A percentile compares a stretch with the other conserved stretches of the same genome.
phyloP scores from a whole-genome alignment of 768 basidiomycete genomes.

The Phylloporus rhodoxanthus region DNA sequence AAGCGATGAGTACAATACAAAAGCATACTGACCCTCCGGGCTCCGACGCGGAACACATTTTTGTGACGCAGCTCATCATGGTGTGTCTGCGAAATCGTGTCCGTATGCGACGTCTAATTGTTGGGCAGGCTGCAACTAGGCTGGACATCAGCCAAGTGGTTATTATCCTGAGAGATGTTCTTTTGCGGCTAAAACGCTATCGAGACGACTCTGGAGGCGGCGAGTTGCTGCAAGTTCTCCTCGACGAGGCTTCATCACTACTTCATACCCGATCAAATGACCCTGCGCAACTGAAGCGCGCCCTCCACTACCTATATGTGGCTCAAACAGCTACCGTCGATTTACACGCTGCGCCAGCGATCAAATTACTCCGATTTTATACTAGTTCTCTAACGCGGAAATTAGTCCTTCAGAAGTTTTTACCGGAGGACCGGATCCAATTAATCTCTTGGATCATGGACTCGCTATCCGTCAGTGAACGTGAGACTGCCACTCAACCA shows the following conservation, averaged over 20 bases:
- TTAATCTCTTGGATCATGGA: conserved; percentile 45
- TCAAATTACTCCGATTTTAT: conserved; percentile 50
- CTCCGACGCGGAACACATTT: conserved; percentile 42
- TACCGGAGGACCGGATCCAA: conserved; percentile 37
- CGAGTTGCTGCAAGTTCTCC: conserved; percentile 36
- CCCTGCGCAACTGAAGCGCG: conserved; percentile 29
- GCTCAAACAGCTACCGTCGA: conserved; percentile 40
- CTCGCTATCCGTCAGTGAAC: conserved; percentile 37
- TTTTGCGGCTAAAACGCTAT: conserved; percentile 47
- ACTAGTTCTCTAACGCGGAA: conserved; percentile 39
- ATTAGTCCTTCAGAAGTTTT: conserved; percentile 42
- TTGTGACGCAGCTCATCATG: conserved; percentile 44
- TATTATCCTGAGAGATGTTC: conserved; percentile 47
- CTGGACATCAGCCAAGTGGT: conserved; percentile 38
- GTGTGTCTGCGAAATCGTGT: conserved; percentile 31
- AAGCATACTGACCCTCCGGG: conserved; percentile 38
- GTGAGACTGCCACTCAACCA: conserved; percentile 18
- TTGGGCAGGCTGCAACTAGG: conserved; percentile 44
- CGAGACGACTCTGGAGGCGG: conserved; percentile 31
- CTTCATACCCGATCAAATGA: conserved; percentile 31
- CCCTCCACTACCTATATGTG: conserved; percentile 43
- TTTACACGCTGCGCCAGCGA: conserved; percentile 37
- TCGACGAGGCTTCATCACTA: conserved; percentile 32
- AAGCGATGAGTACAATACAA: conserved; percentile 44
- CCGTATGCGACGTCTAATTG: conserved; percentile 3